These are phyloP conservation scores for Capsella bursapastoris DNA, from an alignment of 345 rosid genomes.

Conservation along the genomic window DNA sequence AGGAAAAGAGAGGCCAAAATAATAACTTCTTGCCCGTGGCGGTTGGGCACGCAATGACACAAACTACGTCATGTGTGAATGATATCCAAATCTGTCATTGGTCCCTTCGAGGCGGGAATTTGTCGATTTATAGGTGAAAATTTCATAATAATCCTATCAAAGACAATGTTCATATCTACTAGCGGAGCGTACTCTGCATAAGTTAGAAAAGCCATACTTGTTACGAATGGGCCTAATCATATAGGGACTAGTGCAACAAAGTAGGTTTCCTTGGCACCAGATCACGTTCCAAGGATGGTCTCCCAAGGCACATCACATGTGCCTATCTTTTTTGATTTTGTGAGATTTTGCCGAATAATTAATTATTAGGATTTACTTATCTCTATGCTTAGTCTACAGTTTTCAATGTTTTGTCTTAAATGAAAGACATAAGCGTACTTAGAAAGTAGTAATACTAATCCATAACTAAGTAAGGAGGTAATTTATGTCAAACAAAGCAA, in stretches of 20 bases:
- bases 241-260: too few relatives aligned
- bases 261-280: not conserved
- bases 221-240: too few relatives aligned
- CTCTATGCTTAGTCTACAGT: not conserved
- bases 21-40: not conserved
- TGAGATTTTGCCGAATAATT: not conserved
- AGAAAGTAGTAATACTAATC: not conserved
- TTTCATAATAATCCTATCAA: too few relatives aligned
- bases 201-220: too few relatives aligned
- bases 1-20: not conserved
- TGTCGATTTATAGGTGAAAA: not conserved
- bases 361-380: not conserved
- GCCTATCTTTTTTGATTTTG: not conserved
- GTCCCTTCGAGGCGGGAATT: not conserved
- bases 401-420: not conserved
- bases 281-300: not conserved
- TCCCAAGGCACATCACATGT: conserved; percentile 14
- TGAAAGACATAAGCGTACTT: not conserved
- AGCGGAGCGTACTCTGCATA: too few relatives aligned
- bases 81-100: not conserved
- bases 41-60: not conserved
- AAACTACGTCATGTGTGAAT: conserved; percentile 18
- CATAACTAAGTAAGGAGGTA: not conserved
- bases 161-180: too few relatives aligned
- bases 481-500: not conserved